Evolutionary conservation across 2,329 filamentous ascomycete genomes (phyloP).

Genomic region (Ascochyta pisi): DNA sequence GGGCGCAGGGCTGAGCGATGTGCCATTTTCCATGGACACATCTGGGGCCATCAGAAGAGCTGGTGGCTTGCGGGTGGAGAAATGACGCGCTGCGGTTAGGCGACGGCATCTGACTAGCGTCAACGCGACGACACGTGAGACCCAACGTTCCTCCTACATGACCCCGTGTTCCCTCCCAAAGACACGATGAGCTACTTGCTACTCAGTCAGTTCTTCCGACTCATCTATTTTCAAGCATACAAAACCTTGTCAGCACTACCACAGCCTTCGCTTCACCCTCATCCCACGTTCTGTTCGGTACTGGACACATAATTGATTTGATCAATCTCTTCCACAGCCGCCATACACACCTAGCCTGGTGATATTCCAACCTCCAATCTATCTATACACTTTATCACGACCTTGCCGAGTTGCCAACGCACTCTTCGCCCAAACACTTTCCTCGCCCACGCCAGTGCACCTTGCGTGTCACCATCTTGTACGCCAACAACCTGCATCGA

Average conservation of each 20-base stretch:
- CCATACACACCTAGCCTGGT: not conserved
- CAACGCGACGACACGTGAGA: slow-evolving; percentile 9
- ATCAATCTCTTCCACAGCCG: not conserved
- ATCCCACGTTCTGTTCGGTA: not conserved
- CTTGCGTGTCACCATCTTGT: slow-evolving; percentile 21
- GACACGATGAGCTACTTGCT: not conserved
- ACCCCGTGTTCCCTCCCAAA: not conserved
- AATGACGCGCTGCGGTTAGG: slow-evolving; percentile 8
- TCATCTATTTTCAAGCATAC: not conserved
- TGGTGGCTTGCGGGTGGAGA: slow-evolving; percentile 3
- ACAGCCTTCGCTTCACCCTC: not conserved
- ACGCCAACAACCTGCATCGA: slow-evolving; percentile 28
- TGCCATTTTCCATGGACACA: slow-evolving; percentile 19
- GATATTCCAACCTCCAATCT: slow-evolving; percentile 7
- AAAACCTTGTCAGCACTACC: not conserved
- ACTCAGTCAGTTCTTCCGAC: not conserved
- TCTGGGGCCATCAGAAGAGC: slow-evolving; percentile 14
- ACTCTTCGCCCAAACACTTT: slow-evolving; percentile 24
- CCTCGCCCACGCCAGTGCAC: slow-evolving; percentile 26
- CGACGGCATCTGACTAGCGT: slow-evolving; percentile 2
- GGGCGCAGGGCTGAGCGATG: slow-evolving; percentile 10
- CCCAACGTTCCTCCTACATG: not conserved
- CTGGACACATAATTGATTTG: not conserved
- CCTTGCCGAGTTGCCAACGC: slow-evolving; percentile 28
- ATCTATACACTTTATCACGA: slow-evolving; percentile 26